phyloP scores from a whole-genome alignment of 2,329 filamentous ascomycete species.

The Cercospora zeina region DNA sequence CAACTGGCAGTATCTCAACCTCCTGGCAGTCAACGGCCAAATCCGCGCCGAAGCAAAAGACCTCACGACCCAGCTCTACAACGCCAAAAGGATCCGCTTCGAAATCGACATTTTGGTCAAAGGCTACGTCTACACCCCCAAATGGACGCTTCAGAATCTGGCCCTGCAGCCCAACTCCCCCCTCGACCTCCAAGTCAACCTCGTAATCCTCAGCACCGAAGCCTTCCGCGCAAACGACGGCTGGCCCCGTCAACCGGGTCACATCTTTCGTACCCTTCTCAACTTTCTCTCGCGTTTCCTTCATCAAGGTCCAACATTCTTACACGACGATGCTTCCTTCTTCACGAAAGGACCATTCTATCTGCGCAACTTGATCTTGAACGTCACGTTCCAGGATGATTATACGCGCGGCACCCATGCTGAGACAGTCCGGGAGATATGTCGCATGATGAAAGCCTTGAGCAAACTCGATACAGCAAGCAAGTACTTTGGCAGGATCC shows the following conservation, averaged over 20 bases:
- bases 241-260: constrained; percentile 26
- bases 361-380: constrained; percentile 28
- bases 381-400: constrained; percentile 30
- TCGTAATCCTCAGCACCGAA: constrained; percentile 34
- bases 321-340: constrained; percentile 14
- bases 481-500: constrained; percentile 22
- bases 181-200: constrained; percentile 29
- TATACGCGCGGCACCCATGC: constrained; percentile 32
- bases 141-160: constrained; percentile 29
- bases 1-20: constrained; percentile 17
- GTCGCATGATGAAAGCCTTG: constrained; percentile 27
- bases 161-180: constrained; percentile 14
- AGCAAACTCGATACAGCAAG: constrained; percentile 25
- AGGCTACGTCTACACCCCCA: constrained; percentile 31
- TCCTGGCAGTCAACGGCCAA: constrained; percentile 23
- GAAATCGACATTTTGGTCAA: constrained; percentile 32
- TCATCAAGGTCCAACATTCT: constrained; percentile 27
- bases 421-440: constrained; percentile 25
- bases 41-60: constrained; percentile 28
- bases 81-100: constrained; percentile 13
- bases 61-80: constrained; percentile 22
- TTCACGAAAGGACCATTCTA: constrained; percentile 19
- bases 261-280: constrained; percentile 26
- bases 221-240: constrained; percentile 30
- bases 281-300: constrained; percentile 32